Base-by-base conservation (phyloP, 805 yeast genomes). In the Candida nanaspora region DNA sequence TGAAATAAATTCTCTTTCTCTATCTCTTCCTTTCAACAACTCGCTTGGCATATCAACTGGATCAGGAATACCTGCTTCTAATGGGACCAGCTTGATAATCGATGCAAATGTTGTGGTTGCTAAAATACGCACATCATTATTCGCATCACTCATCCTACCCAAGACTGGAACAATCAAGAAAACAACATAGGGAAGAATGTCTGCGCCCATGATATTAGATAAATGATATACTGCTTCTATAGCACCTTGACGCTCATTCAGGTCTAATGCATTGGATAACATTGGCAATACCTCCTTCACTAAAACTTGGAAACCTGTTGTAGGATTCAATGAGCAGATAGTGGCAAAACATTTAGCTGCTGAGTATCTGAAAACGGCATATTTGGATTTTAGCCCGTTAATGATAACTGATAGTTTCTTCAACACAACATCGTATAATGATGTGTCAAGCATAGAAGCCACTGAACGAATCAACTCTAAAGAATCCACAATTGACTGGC, bases 71-170 rank as follows among this genome's bases (percentile, higher is more conserved):
- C 98, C 98, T 7, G 95, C 95, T 65, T 93, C 99, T 44, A 93
- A 71, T 5, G 99, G 99, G 18, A 93, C 98, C 46, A 93, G 67
- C 59, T 91, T 93, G 50, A 93, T 91, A 43, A 93, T 86, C 0
- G 95, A 82, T 0, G 99, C 99, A 72, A 93, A 93, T 0, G 98
- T 86, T 0, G 96, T 87, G 0, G 98, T 91, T 0, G 98, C 94
- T 41, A 94, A 64, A 15, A 83, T 72, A 52, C 99, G 76, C n/a
- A 89, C 82, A 56, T 86, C 96, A 39, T 72, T 73, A 55, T 91
- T 86, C 2, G 95, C 71, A 61, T 93, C 99, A 70, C 96, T 89
- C 98, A 93, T 93, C 55, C 98, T 75, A 35, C 98, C 99, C 50
- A 93, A 68, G 4, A 93, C 87, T 10, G 99, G 98, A 22, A 94